These are phyloP conservation scores for Niebla homalea DNA, from an alignment of 495 filamentous ascomycete species.

Conservation along the genomic window DNA sequence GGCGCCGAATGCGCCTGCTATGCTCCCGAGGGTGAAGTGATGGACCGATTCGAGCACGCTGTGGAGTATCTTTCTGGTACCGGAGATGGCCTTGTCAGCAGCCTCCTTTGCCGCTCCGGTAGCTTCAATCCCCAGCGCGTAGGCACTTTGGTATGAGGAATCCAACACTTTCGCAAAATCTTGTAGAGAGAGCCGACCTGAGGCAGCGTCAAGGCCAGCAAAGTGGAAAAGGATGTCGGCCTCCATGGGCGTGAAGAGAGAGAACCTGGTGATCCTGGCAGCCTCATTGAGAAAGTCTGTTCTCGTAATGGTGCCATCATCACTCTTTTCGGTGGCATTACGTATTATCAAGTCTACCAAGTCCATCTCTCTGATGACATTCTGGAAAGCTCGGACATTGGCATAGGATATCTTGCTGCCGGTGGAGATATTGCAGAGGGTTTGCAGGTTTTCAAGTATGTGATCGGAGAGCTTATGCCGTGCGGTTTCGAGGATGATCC, in stretches of 20 bases:
- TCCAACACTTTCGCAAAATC: constrained; percentile 95
- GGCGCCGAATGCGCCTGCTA: constrained; percentile 91
- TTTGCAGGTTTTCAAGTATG: constrained; percentile 81
- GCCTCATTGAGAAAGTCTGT: constrained; percentile 94
- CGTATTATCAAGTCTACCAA: constrained; percentile 84
- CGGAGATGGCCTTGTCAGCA: constrained; percentile 32
- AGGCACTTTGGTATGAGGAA: constrained; percentile 66
- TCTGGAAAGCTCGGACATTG: constrained; percentile 94
- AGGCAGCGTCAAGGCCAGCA: constrained; percentile 77
- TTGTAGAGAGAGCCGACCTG: constrained; percentile 62
- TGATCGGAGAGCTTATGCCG: constrained; percentile 95
- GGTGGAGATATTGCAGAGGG: constrained; percentile 86
- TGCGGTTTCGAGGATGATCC: constrained; percentile 88
- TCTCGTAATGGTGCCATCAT: constrained; percentile 83
- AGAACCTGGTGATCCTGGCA: constrained; percentile 76
- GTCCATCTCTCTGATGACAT: constrained; percentile 94
- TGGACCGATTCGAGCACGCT: constrained; percentile 65
- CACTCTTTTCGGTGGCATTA: constrained; percentile 68
- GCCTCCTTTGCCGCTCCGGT: constrained; percentile 30
- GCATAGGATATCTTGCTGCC: constrained; percentile 93
- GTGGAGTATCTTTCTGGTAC: constrained; percentile 41
- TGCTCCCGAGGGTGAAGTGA: constrained; percentile 74
- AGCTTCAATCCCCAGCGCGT: constrained; percentile 28
- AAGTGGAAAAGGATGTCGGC: constrained; percentile 99
- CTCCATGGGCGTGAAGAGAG: constrained; percentile 94